Conservation (phyloP, 352 stramenopile species). For the Phytopythium vexans region DNA sequence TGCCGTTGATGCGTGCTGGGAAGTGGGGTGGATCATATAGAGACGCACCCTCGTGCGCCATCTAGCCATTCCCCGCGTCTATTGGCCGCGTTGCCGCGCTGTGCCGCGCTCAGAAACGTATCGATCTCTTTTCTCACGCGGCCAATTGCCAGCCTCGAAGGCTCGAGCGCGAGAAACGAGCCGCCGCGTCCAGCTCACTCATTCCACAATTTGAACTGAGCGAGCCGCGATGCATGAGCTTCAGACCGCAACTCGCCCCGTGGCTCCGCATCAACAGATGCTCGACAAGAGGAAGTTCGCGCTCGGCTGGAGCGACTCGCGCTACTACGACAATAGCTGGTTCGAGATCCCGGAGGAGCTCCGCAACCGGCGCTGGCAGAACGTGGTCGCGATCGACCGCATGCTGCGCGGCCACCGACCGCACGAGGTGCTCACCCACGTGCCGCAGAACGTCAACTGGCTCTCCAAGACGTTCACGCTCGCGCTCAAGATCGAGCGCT, state of each 20-base stretch:
- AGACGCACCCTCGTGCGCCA: constrained; percentile 3
- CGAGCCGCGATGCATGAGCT: constrained; percentile 3
- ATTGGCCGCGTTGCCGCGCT: background rate
- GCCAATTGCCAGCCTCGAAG: too few relatives aligned
- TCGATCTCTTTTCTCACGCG: constrained; percentile 2
- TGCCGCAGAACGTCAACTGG: constrained; percentile 59
- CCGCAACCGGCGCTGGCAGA: constrained; percentile 7
- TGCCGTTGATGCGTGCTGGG: constrained; percentile 1
- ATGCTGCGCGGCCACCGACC: constrained; percentile 59
- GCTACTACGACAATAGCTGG: constrained; percentile 8
- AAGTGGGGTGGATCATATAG: constrained; percentile 6
- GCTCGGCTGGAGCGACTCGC: constrained; percentile 2
- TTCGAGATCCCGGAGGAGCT: constrained; percentile 7
- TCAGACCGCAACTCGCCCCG: background rate
- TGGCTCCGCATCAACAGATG: background rate
- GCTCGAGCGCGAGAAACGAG: background rate
- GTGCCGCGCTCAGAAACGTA: constrained; percentile 3
- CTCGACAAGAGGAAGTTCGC: background rate
- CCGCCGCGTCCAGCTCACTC: background rate
- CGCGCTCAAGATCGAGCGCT: constrained; percentile 58
- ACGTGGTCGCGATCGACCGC: constrained; percentile 51
- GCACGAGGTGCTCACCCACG: constrained; percentile 56
- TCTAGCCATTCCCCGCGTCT: constrained; percentile 1
- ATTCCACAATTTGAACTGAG: constrained; percentile 2
- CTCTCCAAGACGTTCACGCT: constrained; percentile 56